Base-by-base conservation (phyloP, 768 basidiomycete species). In the Trichaptum fuscoviolaceum region DNA sequence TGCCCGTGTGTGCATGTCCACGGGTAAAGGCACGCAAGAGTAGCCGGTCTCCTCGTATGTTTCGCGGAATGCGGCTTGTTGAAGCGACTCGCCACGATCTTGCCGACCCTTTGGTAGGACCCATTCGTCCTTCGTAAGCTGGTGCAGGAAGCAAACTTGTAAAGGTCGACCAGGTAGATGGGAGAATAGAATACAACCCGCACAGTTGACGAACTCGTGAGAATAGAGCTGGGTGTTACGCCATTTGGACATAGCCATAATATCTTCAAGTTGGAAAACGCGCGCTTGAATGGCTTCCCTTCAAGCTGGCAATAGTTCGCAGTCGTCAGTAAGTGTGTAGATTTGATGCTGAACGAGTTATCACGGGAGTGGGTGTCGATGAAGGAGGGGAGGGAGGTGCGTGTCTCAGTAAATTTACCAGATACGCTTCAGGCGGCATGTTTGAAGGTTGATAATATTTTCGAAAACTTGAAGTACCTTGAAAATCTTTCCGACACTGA, bases 41-140 rank as follows among this genome's bases (percentile, higher is more conserved):
- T 84, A 89, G 6, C 87, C 87, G 0, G 87, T 88, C 76, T 89
- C 87, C 71, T 87, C 89, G 71, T 79, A 86, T 0, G 87, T 86
- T 75, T 90, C 88, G 20, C 88, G 79, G 6, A 86, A 67, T 0
- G 87, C 87, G 1, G 87, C 78, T 1, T 65, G 69, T 65, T 84
- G 81, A 20, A 86, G 75, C 6, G 77, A 75, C 73, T 89, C 88
- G 0, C 82, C 82, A 24, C 77, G 72, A 71, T 88, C 85, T 71
- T 88, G 88, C 35, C 86, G 80, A 6, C 87, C 88, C 68, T 88
- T 89, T 35, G 88, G 85, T 15, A 88, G 81, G 6, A 86, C 69
- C 70, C 75, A 78, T 59, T 78, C 75, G 26, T 73, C 61, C 30
- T 75, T 72, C 1, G 66, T 67, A 35, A 64, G 68, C 57, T 77